Conservation (phyloP, 331 rosid species). For the Malus hybrid region DNA sequence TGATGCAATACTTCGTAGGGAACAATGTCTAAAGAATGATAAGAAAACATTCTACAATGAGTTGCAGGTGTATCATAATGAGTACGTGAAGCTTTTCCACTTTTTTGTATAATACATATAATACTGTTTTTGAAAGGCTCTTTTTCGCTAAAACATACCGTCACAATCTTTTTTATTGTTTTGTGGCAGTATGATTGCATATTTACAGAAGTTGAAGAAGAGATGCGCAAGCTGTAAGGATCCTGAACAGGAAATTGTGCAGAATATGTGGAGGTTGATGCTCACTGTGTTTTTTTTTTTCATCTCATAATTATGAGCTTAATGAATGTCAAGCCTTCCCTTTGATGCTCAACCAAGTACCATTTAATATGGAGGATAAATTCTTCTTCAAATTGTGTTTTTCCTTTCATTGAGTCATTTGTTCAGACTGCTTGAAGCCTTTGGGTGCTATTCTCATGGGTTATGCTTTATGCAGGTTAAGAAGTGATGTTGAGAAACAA, state of each 20-base stretch:
- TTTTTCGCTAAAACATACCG: not conserved
- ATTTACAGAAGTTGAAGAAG: constrained; percentile 55
- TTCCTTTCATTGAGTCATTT: not conserved
- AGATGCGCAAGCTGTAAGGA: constrained; percentile 60
- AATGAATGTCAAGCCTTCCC: not conserved
- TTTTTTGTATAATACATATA: not conserved
- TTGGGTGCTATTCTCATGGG: not conserved
- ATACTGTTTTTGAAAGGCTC: constrained; percentile 9
- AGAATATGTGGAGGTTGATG: constrained; percentile 57
- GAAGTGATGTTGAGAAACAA: constrained; percentile 36
- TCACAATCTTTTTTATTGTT: constrained; percentile 13
- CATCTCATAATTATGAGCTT: not conserved
- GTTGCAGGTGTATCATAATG: constrained; percentile 68
- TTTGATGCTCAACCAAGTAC: not conserved
- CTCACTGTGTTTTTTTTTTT: constrained; percentile 1
- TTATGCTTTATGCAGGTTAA: constrained; percentile 40
- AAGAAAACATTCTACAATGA: constrained; percentile 52
- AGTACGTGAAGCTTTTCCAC: constrained; percentile 38
- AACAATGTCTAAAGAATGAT: constrained; percentile 42
- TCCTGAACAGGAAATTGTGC: constrained; percentile 72
- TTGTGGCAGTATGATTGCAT: constrained; percentile 68
- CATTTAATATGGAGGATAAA: not conserved
- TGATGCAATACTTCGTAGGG: constrained; percentile 49
- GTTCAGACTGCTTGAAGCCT: not conserved
- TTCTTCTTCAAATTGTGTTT: not conserved